Evolutionary conservation across 176 grass and related monocot species (phyloP).

Genomic region (Avena eriantha): DNA sequence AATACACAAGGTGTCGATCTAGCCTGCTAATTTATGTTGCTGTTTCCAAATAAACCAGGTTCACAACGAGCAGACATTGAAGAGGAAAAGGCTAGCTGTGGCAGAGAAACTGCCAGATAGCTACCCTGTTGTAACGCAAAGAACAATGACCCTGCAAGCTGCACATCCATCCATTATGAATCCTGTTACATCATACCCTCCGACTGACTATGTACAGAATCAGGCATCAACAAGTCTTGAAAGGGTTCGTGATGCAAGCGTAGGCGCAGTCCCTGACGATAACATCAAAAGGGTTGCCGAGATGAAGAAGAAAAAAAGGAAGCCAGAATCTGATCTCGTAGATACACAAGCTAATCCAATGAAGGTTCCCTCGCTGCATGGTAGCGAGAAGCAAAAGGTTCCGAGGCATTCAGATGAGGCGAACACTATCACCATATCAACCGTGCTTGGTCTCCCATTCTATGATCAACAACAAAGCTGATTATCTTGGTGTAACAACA

Average conservation of each 20-base stretch:
- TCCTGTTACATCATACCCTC: constrained; percentile 42
- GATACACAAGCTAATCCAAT: constrained; percentile 55
- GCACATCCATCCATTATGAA: constrained; percentile 42
- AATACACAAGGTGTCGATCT: not conserved
- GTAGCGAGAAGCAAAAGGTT: constrained; percentile 60
- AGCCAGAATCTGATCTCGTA: constrained; percentile 50
- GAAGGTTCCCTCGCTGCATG: constrained; percentile 53
- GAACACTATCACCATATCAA: constrained; percentile 42
- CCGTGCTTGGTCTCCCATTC: constrained; percentile 50
- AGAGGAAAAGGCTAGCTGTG: constrained; percentile 75
- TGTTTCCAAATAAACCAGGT: constrained; percentile 58
- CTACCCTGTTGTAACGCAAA: constrained; percentile 54
- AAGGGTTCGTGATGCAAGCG: constrained; percentile 41
- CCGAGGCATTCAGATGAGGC: constrained; percentile 51
- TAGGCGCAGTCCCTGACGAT: constrained; percentile 45
- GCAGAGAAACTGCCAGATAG: constrained; percentile 50
- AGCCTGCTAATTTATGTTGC: not conserved
- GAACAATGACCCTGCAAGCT: constrained; percentile 29
- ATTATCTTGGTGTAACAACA: constrained; percentile 27
- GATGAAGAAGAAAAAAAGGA: constrained; percentile 77
- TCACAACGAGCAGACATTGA: constrained; percentile 75
- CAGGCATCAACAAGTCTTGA: constrained; percentile 52
- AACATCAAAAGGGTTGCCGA: constrained; percentile 41
- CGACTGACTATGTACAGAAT: constrained; percentile 60
- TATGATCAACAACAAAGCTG: constrained; percentile 57